Percentiles rank a stretch among this genome's conserved stretches.
These are phyloP conservation scores for Trifolium repens DNA, from an alignment of 306 rosid species.

Conservation along the genomic window DNA sequence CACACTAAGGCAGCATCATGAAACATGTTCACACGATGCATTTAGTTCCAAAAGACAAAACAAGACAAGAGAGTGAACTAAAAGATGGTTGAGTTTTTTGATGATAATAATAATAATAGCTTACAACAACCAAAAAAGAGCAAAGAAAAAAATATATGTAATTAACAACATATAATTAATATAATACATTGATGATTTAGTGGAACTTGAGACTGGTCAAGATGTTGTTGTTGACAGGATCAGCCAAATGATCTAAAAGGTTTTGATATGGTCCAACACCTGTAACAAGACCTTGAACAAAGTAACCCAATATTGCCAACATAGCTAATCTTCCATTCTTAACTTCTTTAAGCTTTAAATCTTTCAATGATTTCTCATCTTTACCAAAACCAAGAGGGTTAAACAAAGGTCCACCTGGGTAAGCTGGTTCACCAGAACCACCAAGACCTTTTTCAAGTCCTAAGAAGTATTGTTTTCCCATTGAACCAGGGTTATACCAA, in stretches of 20 bases:
- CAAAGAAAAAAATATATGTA: slow-evolving; percentile 13
- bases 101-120: neutral
- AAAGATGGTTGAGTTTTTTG: neutral
- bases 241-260: slow-evolving; percentile 88
- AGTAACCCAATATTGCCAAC: slow-evolving; percentile 92
- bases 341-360: slow-evolving; percentile 88
- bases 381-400: slow-evolving; percentile 96
- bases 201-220: slow-evolving; percentile 96
- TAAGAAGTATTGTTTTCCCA: slow-evolving; percentile 88
- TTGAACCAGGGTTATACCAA: slow-evolving; percentile 84
- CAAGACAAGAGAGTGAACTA: neutral
- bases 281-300: slow-evolving; percentile 76
- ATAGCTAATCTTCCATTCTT: slow-evolving; percentile 97
- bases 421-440: slow-evolving; percentile 83
- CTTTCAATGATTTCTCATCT: slow-evolving; percentile 84
- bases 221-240: slow-evolving; percentile 86
- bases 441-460: slow-evolving; percentile 79
- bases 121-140: slow-evolving; percentile 7
- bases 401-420: slow-evolving; percentile 94
- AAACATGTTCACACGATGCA: too few relatives aligned
- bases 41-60: too few relatives aligned
- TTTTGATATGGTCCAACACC: slow-evolving; percentile 96
- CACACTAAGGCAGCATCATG: too few relatives aligned
- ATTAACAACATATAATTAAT: neutral
- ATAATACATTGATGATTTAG: slow-evolving; percentile 45